phyloP scores from a whole-genome alignment of 2,329 filamentous ascomycete genomes.

The Aspergillus persii region DNA sequence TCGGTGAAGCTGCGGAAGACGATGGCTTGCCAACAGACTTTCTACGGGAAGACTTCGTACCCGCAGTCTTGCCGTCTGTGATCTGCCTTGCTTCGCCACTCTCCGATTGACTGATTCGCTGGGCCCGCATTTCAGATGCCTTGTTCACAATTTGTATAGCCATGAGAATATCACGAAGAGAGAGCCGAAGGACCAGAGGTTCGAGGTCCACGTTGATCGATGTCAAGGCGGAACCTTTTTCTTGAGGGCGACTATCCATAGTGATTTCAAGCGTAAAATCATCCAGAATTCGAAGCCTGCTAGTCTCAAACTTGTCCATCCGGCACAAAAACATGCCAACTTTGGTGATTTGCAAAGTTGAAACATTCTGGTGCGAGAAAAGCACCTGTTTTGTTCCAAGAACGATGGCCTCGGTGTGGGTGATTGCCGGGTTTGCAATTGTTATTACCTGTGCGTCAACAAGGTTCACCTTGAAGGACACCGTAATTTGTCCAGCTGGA shows the following conservation, averaged over 20 bases:
- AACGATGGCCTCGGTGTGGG: slow-evolving; percentile 92
- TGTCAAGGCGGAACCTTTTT: slow-evolving; percentile 60
- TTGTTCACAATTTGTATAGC: slow-evolving; percentile 89
- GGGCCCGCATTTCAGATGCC: slow-evolving; percentile 77
- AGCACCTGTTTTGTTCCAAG: slow-evolving; percentile 91
- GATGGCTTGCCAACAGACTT: slow-evolving; percentile 48
- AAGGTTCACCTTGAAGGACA: slow-evolving; percentile 88
- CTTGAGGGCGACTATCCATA: slow-evolving; percentile 69
- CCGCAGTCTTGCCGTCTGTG: slow-evolving; percentile 40
- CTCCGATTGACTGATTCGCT: slow-evolving; percentile 45
- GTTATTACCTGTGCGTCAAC: slow-evolving; percentile 96
- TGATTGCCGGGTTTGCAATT: slow-evolving; percentile 87
- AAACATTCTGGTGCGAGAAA: slow-evolving; percentile 87
- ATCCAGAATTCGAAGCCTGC: slow-evolving; percentile 85
- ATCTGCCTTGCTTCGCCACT: slow-evolving; percentile 56
- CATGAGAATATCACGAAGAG: slow-evolving; percentile 89
- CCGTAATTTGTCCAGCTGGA: slow-evolving; percentile 58
- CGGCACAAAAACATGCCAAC: slow-evolving; percentile 98
- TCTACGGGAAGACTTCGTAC: slow-evolving; percentile 42
- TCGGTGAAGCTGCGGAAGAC: slow-evolving; percentile 44
- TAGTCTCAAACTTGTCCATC: slow-evolving; percentile 96
- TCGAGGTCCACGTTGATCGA: slow-evolving; percentile 87
- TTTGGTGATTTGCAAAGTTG: slow-evolving; percentile 89
- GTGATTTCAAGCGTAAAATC: slow-evolving; percentile 92
- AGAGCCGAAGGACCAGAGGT: slow-evolving; percentile 84